Percentiles rank a stretch among this genome's conserved stretches.
phyloP scores from a whole-genome alignment of 208 protist species.

The Trypanosoma conorhini region DNA sequence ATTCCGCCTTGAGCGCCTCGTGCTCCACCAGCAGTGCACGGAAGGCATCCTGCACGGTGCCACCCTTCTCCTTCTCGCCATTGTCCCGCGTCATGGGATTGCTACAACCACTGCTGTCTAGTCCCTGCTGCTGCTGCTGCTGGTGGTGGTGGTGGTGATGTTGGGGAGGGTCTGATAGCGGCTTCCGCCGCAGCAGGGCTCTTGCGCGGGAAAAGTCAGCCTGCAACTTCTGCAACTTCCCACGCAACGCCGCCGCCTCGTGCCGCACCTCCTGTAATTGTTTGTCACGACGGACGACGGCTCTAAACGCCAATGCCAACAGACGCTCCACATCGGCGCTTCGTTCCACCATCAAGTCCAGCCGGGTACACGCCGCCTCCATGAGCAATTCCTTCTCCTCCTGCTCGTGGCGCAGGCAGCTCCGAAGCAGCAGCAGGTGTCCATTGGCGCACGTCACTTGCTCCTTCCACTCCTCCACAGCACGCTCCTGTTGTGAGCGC shows the following conservation, averaged over 20 bases:
- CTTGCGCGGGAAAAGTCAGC: conserved; percentile 19
- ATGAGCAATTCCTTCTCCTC: conserved; percentile 27
- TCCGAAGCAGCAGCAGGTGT: background rate
- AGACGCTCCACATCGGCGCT: conserved; percentile 25
- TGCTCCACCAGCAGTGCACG: conserved; percentile 19
- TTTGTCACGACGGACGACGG: conserved; percentile 9
- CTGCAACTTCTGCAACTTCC: conserved; percentile 27
- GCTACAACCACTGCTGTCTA: background rate
- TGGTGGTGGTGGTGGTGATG: no score
- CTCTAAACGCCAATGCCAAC: conserved; percentile 18
- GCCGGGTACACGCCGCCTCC: conserved; percentile 13
- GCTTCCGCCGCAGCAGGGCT: conserved; percentile 9
- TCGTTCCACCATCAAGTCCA: conserved; percentile 32
- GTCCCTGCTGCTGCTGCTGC: conserved; percentile 21
- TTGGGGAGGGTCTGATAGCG: conserved; percentile 28
- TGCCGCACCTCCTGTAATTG: conserved; percentile 27
- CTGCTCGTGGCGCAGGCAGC: background rate
- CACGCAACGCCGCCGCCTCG: conserved; percentile 16
- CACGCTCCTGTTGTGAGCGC: conserved; percentile 5
- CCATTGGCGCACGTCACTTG: conserved; percentile 4
- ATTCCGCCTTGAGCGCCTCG: conserved; percentile 17
- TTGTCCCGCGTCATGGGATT: background rate
- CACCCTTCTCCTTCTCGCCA: conserved; percentile 14
- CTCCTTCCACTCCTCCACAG: conserved; percentile 16
- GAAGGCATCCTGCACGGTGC: conserved; percentile 4